A percentile compares a stretch with the other conserved stretches of the same genome.
phyloP scores from a whole-genome alignment of 1,284 basidiomycete genomes.

The Xerocomus amazonicus region DNA sequence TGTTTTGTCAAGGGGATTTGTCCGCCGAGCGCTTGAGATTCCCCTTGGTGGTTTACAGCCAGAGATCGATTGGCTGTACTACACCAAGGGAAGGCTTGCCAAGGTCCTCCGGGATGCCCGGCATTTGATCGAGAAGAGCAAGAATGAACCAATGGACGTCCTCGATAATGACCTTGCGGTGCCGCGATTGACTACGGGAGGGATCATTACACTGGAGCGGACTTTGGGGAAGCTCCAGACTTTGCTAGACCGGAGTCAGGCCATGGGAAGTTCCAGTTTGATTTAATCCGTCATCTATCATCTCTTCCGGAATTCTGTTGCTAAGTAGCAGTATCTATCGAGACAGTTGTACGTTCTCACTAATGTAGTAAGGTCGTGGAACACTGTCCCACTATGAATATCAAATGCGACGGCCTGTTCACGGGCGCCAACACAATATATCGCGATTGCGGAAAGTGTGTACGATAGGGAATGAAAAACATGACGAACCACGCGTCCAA shows the following conservation, averaged over 20 bases:
- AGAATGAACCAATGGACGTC: conserved; percentile 35
- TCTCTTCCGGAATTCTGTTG: conserved; percentile 13
- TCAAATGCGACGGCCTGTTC: conserved; percentile 1
- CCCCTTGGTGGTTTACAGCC: conserved; percentile 68
- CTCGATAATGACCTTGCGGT: conserved; percentile 62
- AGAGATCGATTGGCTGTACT: conserved; percentile 78
- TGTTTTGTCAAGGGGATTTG: conserved; percentile 85
- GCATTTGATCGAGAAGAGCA: conserved; percentile 67
- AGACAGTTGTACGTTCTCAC: conserved; percentile 27
- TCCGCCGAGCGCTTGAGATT: conserved; percentile 79
- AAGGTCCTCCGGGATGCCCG: conserved; percentile 68
- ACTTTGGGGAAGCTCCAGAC: conserved; percentile 56
- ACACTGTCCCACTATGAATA: not conserved
- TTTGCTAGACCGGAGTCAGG: conserved; percentile 27
- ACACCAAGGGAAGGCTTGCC: conserved; percentile 57
- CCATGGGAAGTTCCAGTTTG: conserved; percentile 10
- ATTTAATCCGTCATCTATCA: conserved; percentile 13
- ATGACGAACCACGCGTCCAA: conserved; percentile 7
- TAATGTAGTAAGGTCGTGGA: conserved; percentile 18
- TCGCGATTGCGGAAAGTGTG: conserved; percentile 11
- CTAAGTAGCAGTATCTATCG: conserved; percentile 25
- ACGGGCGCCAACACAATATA: conserved; percentile 6
- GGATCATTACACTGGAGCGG: conserved; percentile 75
- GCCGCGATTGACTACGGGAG: conserved; percentile 74
- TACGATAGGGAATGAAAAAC: conserved; percentile 25